Percentiles rank a stretch among this genome's conserved stretches.
These are phyloP conservation scores for Sclerotiophoma versabilis DNA, from an alignment of 2,329 filamentous ascomycete genomes.

Conservation along the genomic window DNA sequence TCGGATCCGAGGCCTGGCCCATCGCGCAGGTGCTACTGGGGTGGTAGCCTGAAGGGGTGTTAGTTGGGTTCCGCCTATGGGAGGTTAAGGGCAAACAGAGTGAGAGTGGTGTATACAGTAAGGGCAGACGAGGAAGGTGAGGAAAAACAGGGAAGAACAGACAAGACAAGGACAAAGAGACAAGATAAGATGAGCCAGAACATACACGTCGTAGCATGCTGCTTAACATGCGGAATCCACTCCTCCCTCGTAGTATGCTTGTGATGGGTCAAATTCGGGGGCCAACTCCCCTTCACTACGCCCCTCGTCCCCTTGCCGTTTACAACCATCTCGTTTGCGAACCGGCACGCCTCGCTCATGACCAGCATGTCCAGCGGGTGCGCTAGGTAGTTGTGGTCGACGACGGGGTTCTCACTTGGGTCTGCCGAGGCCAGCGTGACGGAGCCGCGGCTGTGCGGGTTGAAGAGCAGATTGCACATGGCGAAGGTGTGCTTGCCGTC, in stretches of 20 bases:
- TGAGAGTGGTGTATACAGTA: background rate
- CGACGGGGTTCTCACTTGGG: slow-evolving; percentile 60
- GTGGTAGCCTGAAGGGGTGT: slow-evolving; percentile 49
- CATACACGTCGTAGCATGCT: slow-evolving; percentile 67
- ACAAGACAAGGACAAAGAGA: no score
- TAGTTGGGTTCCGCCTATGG: no score
- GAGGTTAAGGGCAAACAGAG: background rate
- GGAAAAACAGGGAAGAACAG: no score
- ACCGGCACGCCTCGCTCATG: slow-evolving; percentile 64
- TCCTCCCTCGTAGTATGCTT: slow-evolving; percentile 61
- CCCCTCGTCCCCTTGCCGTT: slow-evolving; percentile 65
- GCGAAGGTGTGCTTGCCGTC: slow-evolving; percentile 64
- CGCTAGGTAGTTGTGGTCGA: slow-evolving; percentile 66
- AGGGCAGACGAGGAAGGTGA: background rate
- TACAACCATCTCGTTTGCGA: slow-evolving; percentile 67
- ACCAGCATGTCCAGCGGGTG: slow-evolving; percentile 67
- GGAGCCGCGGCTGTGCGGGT: slow-evolving; percentile 63
- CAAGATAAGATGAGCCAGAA: no score
- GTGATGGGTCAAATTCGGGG: slow-evolving; percentile 60
- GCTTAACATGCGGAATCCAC: slow-evolving; percentile 64
- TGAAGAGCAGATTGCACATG: slow-evolving; percentile 65
- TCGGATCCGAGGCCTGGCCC: slow-evolving; percentile 45
- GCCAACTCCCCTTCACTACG: slow-evolving; percentile 68
- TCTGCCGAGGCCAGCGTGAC: slow-evolving; percentile 61
- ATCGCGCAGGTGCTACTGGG: slow-evolving; percentile 67